Evolutionary conservation across 495 filamentous ascomycete genomes (phyloP), one percentile per base, ranked within the genome.

Genomic region (Parathielavia appendiculata): DNA sequence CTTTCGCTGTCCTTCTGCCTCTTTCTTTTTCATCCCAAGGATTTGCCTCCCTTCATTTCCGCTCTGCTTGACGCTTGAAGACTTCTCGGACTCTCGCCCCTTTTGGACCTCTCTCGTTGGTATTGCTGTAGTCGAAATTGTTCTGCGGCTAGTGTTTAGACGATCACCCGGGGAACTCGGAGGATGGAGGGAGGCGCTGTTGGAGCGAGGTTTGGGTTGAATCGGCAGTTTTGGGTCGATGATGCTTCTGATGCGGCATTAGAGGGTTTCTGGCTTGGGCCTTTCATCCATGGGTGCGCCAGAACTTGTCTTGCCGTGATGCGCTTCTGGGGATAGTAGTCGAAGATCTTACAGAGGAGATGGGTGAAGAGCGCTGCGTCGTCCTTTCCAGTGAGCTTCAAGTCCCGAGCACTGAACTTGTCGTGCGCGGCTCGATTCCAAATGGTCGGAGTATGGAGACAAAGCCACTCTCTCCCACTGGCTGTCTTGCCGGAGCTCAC

Each of bases 251-350:
- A 16, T 16, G 12, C 46, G 46, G 22, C 46, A n/a, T 32, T 16
- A 23, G 26, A 30, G 8, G n/a, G 40, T 20, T 54, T 35, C 30
- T 36, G 30, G n/a, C 26, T 26, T 47, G 32, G 5, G 39, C 26
- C 53, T 19, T 48, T 34, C 11, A 56, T 16, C 53, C 53, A 56
- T 39, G 53, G 32, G 32, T 56, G 43, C 34, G 32, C 53, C 34
- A 39, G 41, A 26, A 47, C 5, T 4, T 48, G 53, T 20, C 43
- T 16, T 30, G 53, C 53, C 32, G 53, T 56, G 19, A 56, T 47
- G 43, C 43, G 53, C 43, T 39, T 56, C 7, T 36, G 30, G 34
- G 47, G 32, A 34, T 56, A 6, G 26, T 46, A 56, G 20, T 56
- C 23, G 19, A 56, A 56, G 19, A 39, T 56, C 43, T 56, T 47